Conservation (phyloP, 441 rosid genomes). For the Viola pubescens region DNA sequence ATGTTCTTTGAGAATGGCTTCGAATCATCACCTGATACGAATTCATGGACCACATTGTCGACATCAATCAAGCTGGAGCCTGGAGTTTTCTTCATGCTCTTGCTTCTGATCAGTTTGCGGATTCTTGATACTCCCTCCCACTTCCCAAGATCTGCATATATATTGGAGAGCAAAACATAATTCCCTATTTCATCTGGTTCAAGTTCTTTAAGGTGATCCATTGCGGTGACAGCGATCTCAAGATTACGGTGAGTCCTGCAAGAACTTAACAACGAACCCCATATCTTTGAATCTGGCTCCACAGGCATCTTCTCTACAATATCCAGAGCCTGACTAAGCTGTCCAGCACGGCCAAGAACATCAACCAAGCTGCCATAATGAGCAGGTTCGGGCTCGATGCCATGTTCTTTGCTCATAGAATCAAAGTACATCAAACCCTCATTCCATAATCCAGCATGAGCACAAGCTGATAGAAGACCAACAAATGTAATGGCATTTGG, state of each 20-base stretch:
- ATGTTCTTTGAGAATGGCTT: conserved; percentile 41
- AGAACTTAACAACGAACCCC: conserved; percentile 51
- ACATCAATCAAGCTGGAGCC: conserved; percentile 52
- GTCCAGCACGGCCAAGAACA: conserved; percentile 46
- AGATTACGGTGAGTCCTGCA: conserved; percentile 43
- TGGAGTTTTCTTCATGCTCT: conserved; percentile 42
- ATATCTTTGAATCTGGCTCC: conserved; percentile 51
- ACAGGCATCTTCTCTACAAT: conserved; percentile 37
- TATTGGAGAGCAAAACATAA: conserved; percentile 41
- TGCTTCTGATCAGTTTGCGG: conserved; percentile 37
- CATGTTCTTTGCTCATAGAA: conserved; percentile 32
- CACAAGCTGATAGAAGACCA: conserved; percentile 53
- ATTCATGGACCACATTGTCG: conserved; percentile 44
- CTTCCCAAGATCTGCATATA: conserved; percentile 46
- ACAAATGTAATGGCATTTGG: conserved; percentile 33
- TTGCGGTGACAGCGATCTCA: conserved; percentile 38
- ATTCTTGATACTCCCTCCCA: conserved; percentile 40
- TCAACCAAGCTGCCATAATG: conserved; percentile 52
- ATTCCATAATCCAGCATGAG: conserved; percentile 52
- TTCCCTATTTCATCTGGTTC: conserved; percentile 55
- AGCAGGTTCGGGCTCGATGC: conserved; percentile 37
- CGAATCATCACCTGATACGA: conserved; percentile 38
- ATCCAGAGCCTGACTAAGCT: conserved; percentile 31
- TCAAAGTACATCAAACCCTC: conserved; percentile 40
- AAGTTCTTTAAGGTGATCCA: conserved; percentile 40